Evolutionary conservation across 345 rosid genomes (phyloP).

Genomic region (Eucalyptus leucophloia): DNA sequence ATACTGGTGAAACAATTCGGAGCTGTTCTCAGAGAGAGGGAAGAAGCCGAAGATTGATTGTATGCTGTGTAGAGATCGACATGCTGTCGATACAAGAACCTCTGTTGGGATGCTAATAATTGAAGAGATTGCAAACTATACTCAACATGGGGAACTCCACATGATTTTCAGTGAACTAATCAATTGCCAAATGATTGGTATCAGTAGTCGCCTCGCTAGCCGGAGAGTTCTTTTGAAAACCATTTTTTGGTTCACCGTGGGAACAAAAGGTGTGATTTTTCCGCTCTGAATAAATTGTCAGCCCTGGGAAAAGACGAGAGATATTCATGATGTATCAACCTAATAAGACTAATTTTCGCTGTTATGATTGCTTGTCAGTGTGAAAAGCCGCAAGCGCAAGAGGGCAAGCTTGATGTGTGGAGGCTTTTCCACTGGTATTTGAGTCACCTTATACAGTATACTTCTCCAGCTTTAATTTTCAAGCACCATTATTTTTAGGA

Average conservation of each 20-base stretch:
- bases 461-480: neutral
- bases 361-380: neutral
- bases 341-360: neutral
- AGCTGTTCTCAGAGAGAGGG: slow-evolving; percentile 81
- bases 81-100: neutral
- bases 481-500: neutral
- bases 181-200: neutral
- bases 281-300: neutral
- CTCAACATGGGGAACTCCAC: neutral
- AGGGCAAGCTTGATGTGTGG: neutral
- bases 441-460: neutral
- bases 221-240: neutral
- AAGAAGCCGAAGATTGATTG: slow-evolving; percentile 57
- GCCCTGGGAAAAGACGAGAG: neutral
- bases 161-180: neutral
- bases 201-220: neutral
- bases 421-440: neutral
- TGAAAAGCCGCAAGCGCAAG: neutral
- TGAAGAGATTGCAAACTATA: neutral
- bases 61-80: neutral
- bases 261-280: neutral
- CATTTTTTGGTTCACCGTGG: neutral
- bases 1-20: slow-evolving; percentile 70
- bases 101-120: neutral
- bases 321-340: neutral